Evolutionary conservation across 495 filamentous ascomycete species (phyloP), one percentile per base, ranked within the genome.

Genomic region (Thermothielavioides terrestris): DNA sequence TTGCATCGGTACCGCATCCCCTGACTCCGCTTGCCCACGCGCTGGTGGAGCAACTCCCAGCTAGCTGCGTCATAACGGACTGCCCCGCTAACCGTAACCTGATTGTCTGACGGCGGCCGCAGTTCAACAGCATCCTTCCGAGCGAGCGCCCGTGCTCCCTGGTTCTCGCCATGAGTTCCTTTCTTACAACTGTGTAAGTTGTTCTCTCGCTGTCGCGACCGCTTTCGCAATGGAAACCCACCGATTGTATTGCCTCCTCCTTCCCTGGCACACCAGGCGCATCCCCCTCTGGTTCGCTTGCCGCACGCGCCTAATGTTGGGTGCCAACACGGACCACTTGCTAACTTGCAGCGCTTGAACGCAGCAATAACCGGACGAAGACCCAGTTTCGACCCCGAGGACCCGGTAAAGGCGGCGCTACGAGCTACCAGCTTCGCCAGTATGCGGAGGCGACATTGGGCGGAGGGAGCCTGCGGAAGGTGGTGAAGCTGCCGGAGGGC

Each of bases 381-480:
- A 86, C 84, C 47, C 85, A 90, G 57, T 97, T 98, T 78, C 89
- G 89, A 64, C 89, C 94, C 38, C 87, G 90, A 58, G 82, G 83
- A 46, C 73, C 84, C 20, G 86, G 85, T 61, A 94, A 90, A 59
- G 91, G 94, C 31, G 77, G 76, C 35, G 94, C 86, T 36, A 94
- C 81, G 46, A 92, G 86, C 67, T 95, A 95, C 75, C 94, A 98
- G 69, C 76, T 98, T 46, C 83, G 89, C 62, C 92, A 97, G 60
- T 98, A 95, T 77, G 92, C 92, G 12, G 92, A 98, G 68, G 94
- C 92, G 28, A 98, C 92, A 34, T 74, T 98, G 14, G 92, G 92
- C 22, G 94, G 88, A 61, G 92, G 92, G 28, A 95, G 89, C 68
- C 73, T 98, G 70, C 79, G 88, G 55, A 97, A 97, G 72, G 90